These are phyloP conservation scores for Diplodia sapinea DNA, from an alignment of 2,329 filamentous ascomycete species.

Conservation along the genomic window DNA sequence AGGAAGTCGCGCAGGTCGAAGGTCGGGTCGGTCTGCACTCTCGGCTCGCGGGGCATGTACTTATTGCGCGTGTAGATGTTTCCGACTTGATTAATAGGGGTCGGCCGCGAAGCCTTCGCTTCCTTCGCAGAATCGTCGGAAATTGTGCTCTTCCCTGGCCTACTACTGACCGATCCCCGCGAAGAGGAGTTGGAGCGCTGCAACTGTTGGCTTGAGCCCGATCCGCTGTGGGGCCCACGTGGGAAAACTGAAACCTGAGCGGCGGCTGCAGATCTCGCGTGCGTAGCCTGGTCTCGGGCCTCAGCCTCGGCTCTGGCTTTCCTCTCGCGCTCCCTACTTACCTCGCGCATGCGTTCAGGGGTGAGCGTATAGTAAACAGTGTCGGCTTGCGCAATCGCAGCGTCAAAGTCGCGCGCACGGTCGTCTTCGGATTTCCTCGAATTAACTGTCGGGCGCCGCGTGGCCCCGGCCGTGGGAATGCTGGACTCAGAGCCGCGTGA, in stretches of 20 bases:
- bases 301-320: conserved; percentile 14
- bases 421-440: conserved; percentile 48
- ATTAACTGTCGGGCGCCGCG: conserved; percentile 34
- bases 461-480: conserved; percentile 24
- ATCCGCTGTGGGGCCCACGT: conserved; percentile 41
- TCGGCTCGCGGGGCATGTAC: conserved; percentile 70
- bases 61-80: conserved; percentile 29
- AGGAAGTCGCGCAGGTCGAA: conserved; percentile 90
- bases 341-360: conserved; percentile 54
- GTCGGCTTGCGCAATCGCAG: conserved; percentile 54
- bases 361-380: conserved; percentile 59
- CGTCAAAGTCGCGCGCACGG: conserved; percentile 54
- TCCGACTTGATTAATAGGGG: conserved; percentile 22
- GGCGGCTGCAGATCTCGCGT: conserved; percentile 4
- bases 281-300: conserved; percentile 14
- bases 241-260: conserved; percentile 40
- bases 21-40: conserved; percentile 72
- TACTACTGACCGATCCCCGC: conserved; percentile 1
- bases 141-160: conserved; percentile 15
- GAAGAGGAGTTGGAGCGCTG: conserved; percentile 26
- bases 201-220: conserved; percentile 33
- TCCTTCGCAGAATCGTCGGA: conserved; percentile 29
- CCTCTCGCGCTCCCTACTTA: conserved; percentile 41
- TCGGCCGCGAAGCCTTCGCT: conserved; percentile 17
- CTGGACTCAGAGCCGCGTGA: conserved; percentile 45